Percentiles rank a stretch among this genome's conserved stretches.
Conservation (phyloP, 371 early-diverging fungal genomes). For the Blyttiomyces sp. region DNA sequence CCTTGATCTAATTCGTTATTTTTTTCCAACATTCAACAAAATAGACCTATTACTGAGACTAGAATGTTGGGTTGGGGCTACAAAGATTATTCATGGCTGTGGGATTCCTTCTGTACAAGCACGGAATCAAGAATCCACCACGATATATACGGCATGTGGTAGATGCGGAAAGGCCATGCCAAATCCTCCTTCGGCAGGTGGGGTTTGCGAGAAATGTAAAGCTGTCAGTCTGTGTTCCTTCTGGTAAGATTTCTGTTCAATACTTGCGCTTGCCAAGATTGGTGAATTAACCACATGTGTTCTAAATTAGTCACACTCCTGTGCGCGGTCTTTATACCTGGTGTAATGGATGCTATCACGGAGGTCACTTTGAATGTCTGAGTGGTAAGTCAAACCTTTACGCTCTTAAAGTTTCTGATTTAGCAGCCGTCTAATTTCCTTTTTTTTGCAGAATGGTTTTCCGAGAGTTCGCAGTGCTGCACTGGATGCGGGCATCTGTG, state of each 20-base stretch:
- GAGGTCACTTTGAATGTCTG: constrained; percentile 43
- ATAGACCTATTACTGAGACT: constrained; percentile 73
- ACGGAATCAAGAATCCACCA: constrained; percentile 67
- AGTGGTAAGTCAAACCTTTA: constrained; percentile 10
- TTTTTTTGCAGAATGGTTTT: constrained; percentile 22
- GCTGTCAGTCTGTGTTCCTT: constrained; percentile 66
- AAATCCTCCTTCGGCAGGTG: constrained; percentile 46
- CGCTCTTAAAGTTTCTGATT: background rate
- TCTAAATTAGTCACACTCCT: constrained; percentile 26
- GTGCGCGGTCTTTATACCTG: constrained; percentile 38
- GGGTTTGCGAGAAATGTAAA: constrained; percentile 74
- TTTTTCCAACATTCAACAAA: background rate
- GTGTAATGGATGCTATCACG: constrained; percentile 47
- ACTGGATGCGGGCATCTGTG: constrained; percentile 40
- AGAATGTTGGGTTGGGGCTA: constrained; percentile 67
- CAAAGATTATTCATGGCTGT: constrained; percentile 60
- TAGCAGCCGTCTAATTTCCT: background rate
- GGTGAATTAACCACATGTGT: background rate
- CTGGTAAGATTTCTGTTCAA: constrained; percentile 49
- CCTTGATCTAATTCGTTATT: background rate
- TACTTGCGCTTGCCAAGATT: background rate
- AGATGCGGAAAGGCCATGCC: constrained; percentile 66
- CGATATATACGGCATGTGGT: constrained; percentile 68
- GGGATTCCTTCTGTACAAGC: constrained; percentile 52
- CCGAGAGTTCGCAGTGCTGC: constrained; percentile 23